A percentile compares a stretch with the other conserved stretches of the same genome.
Conservation (phyloP, 257 asterid species). For the Echium plantagineum region DNA sequence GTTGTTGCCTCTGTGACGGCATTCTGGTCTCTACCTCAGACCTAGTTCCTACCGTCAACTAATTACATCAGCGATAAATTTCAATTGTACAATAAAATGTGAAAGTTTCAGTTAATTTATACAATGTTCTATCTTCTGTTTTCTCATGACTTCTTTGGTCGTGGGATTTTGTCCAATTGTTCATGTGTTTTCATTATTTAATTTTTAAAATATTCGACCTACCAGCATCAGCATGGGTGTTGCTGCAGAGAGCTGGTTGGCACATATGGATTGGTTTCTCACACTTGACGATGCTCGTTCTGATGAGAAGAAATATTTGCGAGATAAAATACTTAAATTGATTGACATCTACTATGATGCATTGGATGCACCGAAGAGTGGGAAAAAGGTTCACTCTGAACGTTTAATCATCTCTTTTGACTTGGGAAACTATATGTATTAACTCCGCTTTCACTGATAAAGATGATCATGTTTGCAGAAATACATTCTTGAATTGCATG, state of each 20-base stretch:
- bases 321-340: constrained; percentile 31
- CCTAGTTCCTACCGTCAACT: too few species aligned
- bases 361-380: constrained; percentile 79
- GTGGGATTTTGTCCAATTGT: too few species aligned
- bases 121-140: too few species aligned
- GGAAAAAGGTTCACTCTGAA: constrained; percentile 42
- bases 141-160: too few species aligned
- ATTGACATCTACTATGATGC: constrained; percentile 74
- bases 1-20: too few species aligned
- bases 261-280: constrained; percentile 66
- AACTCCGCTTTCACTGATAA: not conserved
- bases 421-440: not conserved
- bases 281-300: constrained; percentile 28
- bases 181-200: not conserved
- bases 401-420: not conserved
- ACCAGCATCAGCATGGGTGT: constrained; percentile 44
- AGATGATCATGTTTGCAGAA: not conserved
- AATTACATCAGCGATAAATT: too few species aligned
- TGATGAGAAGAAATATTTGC: constrained; percentile 29
- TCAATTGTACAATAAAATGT: too few species aligned
- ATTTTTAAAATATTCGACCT: not conserved
- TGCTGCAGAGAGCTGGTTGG: constrained; percentile 64
- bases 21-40: too few species aligned
- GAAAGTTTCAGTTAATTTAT: too few species aligned
- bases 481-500: too few species aligned